Evolutionary conservation across 2,329 filamentous ascomycete genomes (phyloP), one percentile per base, ranked within the genome.

Genomic region (Arthroderma sp.): DNA sequence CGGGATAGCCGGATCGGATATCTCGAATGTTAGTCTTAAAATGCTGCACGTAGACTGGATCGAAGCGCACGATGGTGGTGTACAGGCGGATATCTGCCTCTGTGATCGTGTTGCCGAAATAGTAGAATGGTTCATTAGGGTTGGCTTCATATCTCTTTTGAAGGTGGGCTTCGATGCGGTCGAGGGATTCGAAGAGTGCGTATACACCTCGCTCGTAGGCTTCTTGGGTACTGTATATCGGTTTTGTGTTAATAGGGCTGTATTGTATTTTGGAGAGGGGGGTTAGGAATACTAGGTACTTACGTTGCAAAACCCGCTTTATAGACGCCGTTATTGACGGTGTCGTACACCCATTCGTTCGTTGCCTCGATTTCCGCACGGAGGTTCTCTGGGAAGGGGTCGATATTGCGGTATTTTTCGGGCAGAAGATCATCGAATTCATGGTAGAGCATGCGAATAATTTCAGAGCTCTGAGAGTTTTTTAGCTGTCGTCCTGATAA

Each of bases 381-480:
- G n/a, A 93, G 67, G 0, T 70, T 56, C 37, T 73, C 59, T 0
- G 87, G 86, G 60, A 83, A 84, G 36, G 88, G 71, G 38, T 81
- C 75, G 4, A 88, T 60, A 2, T 65, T 62, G 47, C 73, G 73
- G 59, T 77, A 74, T 57, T 80, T 61, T 2, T 73, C 69, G 0
- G 74, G 73, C 27, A 88, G 60, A 32, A 85, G 59, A 50, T 76
- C 73, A 61, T 96, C 80, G 59, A 96, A 96, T 61, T 78, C 84
- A 36, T 73, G 74, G 59, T 84, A 84, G 49, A 95, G 70, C 84
- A 94, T 94, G 59, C 88, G 80, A 61, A 94, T 80, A 60, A 95
- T 94, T 68, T 95, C 88, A 53, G 81, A 80, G 63, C 83, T 71
- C 64, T 67, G 49, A 8, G 31, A 30, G 10, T 4, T 36, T 22